Conservation (phyloP, 2,329 filamentous ascomycete species). For the Epichloe gansuensis region DNA sequence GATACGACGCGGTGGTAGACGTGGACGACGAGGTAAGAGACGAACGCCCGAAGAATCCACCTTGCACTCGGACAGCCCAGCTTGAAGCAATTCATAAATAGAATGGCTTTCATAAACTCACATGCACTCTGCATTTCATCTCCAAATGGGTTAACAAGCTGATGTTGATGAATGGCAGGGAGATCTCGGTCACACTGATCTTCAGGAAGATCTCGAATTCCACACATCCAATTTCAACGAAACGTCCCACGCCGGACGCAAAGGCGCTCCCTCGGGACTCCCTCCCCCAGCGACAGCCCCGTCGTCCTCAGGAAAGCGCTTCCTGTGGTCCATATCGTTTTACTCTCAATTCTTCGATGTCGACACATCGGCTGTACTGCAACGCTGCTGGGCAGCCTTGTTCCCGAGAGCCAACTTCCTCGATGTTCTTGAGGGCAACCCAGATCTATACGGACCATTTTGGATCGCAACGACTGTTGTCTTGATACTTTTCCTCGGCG, state of each 20-base stretch:
- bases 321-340: conserved; percentile 84
- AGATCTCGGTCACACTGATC: conserved; percentile 93
- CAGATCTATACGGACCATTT: conserved; percentile 91
- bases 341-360: conserved; percentile 99
- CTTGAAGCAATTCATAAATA: neutral
- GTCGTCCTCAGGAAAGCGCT: conserved; percentile 55
- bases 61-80: neutral
- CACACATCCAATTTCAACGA: conserved; percentile 80
- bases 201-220: conserved; percentile 98
- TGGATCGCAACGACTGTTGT: conserved; percentile 99
- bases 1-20: conserved; percentile 96
- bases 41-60: neutral
- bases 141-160: neutral
- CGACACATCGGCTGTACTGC: conserved; percentile 78
- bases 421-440: conserved; percentile 91
- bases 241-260: conserved; percentile 34
- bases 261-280: conserved; percentile 36
- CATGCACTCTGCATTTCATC: neutral
- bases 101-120: neutral
- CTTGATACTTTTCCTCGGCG: conserved; percentile 86
- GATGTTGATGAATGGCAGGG: conserved; percentile 44
- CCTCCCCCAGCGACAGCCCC: conserved; percentile 44
- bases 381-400: conserved; percentile 76
- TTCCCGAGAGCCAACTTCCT: conserved; percentile 91
- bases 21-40: conserved; percentile 75